Evolutionary conservation across 129 eudicot genomes (phyloP), one percentile per base, ranked within the genome.

Genomic region (Helianthus annuus): DNA sequence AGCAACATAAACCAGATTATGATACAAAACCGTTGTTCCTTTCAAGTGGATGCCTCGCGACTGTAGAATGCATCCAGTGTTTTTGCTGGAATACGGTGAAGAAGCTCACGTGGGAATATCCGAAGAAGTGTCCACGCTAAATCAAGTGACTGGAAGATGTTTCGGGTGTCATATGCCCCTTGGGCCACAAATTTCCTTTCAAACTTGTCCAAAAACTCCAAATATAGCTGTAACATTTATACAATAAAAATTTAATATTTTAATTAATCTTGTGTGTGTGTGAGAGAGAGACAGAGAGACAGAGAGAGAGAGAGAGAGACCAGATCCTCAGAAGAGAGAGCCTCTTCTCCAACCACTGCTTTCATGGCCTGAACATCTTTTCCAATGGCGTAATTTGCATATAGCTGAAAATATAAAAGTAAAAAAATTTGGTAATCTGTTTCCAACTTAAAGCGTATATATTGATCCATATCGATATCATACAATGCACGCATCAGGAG

Each of bases 341-440:
- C 98, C 79, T 94, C 98, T 82, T 94, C 97, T 80, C 97, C 98
- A 61, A 94, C 97, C 88, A 94, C 98, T 32, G 98, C 98, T 84
- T 94, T 94, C 98, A 94, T 94, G 42, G 97, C 97, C 81, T 90
- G 98, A 19, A 94, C 98, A 83, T 94, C 98, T 85, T 94, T 94
- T 16, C 98, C 98, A 48, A 94, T 90, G 44, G 98, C 98, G 84
- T 94, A 94, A 79, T 90, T 90, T 66, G 98, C 97, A 81, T 94
- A 94, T 36, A 94, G 83, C 98, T 94, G 86, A 71, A 70, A 22
- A 46, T 16, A 53, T 46, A 52, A 64, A 64, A 5, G 14, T 60
- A 32, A 60, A 11, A 2, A 32, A 60, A 58, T 16, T 24, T 58
- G 64, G 15, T 58, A 24, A 58, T 24, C 13, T 57, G 38, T 60